Conservation (phyloP, 306 rosid species). For the Canavalia gladiata region DNA sequence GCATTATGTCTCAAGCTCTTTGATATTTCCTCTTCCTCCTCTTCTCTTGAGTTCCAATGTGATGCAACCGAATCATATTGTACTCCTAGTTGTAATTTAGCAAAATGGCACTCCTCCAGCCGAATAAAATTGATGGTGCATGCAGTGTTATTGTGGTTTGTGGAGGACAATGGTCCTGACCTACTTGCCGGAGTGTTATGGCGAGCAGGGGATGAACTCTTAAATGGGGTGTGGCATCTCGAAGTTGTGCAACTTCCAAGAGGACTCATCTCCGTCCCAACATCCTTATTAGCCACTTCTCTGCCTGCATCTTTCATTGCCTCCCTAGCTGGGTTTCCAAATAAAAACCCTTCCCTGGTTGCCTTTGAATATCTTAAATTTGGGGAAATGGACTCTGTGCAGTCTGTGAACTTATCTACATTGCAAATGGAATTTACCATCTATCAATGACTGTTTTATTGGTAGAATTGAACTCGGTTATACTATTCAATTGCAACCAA, state of each 20-base stretch:
- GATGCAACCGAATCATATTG: slow-evolving; percentile 75
- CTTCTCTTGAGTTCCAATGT: slow-evolving; percentile 95
- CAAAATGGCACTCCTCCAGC: slow-evolving; percentile 86
- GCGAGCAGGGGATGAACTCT: slow-evolving; percentile 84
- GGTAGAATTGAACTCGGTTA: not conserved
- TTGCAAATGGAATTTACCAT: slow-evolving; percentile 40
- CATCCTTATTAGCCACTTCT: slow-evolving; percentile 72
- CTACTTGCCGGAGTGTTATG: slow-evolving; percentile 88
- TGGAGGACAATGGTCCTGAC: slow-evolving; percentile 81
- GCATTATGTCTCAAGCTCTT: slow-evolving; percentile 90
- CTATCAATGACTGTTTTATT: slow-evolving; percentile 12
- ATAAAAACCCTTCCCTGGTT: slow-evolving; percentile 74
- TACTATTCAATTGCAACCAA: not conserved
- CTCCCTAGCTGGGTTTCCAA: slow-evolving; percentile 62
- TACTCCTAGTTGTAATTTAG: slow-evolving; percentile 76
- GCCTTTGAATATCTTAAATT: slow-evolving; percentile 67
- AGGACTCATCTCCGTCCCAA: slow-evolving; percentile 97
- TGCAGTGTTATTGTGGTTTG: slow-evolving; percentile 43
- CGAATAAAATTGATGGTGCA: slow-evolving; percentile 63
- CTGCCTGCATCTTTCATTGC: slow-evolving; percentile 67
- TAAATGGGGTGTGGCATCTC: slow-evolving; percentile 89
- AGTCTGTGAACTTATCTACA: slow-evolving; percentile 92
- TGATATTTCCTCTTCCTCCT: slow-evolving; percentile 92
- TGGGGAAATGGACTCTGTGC: slow-evolving; percentile 62
- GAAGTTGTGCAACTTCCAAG: slow-evolving; percentile 94